Evolutionary conservation across 495 filamentous ascomycete species (phyloP), one percentile per base, ranked within the genome.

Genomic region (Bacidia rubella): DNA sequence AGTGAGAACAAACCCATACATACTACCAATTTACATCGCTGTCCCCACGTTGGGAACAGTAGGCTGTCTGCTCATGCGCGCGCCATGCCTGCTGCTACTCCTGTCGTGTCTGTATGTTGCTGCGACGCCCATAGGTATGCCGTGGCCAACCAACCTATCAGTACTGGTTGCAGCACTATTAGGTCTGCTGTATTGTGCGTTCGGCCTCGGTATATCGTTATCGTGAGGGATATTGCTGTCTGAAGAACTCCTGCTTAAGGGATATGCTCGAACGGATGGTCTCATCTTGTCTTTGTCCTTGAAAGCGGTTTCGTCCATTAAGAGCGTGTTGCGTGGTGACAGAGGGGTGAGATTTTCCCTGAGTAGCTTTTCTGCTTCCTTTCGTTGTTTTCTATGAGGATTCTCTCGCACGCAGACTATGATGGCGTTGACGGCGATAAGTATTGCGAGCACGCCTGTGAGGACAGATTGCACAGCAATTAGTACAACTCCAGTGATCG

Each of bases 371-470:
- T 95, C 90, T 66, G 85, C 79, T 73, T 90, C 85, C 72, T 90
- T 93, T 61, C 87, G 76, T 51, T 79, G 74, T 74, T 78, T 84
- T 46, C 80, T 77, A 67, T 98, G 89, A 1, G 92, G 90, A 67
- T 98, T 97, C 68, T 90, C 76, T 52, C 83, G 81, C 73, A 79
- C 81, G 68, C 80, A 87, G 27, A 80, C 73, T 56, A 87, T 81
- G 54, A 96, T 77, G 23, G 90, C 85, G 60, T 98, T 97, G 64
- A 88, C 82, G 17, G 79, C 83, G 60, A 98, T 92, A 32, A 97
- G 71, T 51, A 98, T 89, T 25, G 87, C 92, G 45, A 98, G 74
- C 27, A 84, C 66, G 52, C 75, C 88, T 1, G 92, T 93, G 49
- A 98, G 71, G 5, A 81, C 78, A 0, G 85, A 86, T 67, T 98